Base-by-base conservation (phyloP, 73 alveolate genomes). In the Loxodes magnus region DNA sequence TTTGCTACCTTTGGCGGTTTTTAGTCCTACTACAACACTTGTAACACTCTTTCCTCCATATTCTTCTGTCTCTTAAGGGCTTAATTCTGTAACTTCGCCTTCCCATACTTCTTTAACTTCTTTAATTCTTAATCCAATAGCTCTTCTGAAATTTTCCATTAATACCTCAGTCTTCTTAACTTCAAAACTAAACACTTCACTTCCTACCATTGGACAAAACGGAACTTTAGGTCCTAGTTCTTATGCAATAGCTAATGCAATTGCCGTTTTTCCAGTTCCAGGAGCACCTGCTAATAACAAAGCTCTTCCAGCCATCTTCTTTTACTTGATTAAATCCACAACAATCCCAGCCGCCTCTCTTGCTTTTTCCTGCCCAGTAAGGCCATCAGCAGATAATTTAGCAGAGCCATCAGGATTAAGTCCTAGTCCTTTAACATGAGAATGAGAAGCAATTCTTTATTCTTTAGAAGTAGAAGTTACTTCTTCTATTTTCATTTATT, bases 31-130 rank as follows among this genome's bases (percentile, higher is more conserved):
- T 21, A 86, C 77, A 33, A 92, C 97, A 35, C 88, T 51, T n/a
- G 88, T 67, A 7, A 92, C 93, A 0, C 87, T 88, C 50, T 92
- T 92, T 12, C 71, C 28, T 5, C 39, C 96, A 63, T 85, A 84
- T 39, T 87, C 95, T 26, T 89, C 96, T 26, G 69, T 80, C 49
- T 91, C 99, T 82, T 95, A 98, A 23, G 99, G 98, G 42, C 97
- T 73, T 51, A 95, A 75, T 56, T 95, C 99, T 26, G 98, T 95
- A 30, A 95, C 99, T 73, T 95, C 99, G 28, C 99, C 99, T 71
- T 95, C 99, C 95, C 98, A 95, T 31, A 95, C 99, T 74, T 95
- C 99, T 77, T 95, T 95, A 33, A 96, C 87, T 77, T 95, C 99
- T 71, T 95, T 93, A 31, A 58, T 93, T 63, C 97, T 61, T 12